These are phyloP conservation scores for Leccinum rimulosum DNA, from an alignment of 768 basidiomycete genomes.

Conservation along the genomic window DNA sequence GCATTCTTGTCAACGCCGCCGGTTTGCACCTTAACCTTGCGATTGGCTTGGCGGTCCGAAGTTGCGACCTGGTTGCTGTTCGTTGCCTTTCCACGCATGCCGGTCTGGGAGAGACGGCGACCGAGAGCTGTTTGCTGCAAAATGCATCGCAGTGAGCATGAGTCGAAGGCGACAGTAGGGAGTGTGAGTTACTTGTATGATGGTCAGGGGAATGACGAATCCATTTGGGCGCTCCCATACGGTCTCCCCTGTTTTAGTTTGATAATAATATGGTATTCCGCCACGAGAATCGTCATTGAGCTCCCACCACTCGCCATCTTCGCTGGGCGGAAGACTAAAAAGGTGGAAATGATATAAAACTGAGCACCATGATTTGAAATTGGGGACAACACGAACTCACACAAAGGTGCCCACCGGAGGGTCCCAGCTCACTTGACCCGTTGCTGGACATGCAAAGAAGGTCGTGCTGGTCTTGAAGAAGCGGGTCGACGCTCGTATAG, in stretches of 20 bases:
- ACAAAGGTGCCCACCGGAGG: slow-evolving; percentile 88
- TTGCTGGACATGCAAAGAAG: slow-evolving; percentile 92
- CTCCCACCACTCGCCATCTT: slow-evolving; percentile 96
- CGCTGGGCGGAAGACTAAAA: slow-evolving; percentile 72
- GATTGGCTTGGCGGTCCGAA: slow-evolving; percentile 33
- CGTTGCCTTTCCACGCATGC: slow-evolving; percentile 29
- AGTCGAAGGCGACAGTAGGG: background rate
- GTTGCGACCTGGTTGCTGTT: slow-evolving; percentile 12
- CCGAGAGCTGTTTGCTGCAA: slow-evolving; percentile 68
- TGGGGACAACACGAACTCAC: slow-evolving; percentile 42
- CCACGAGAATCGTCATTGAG: slow-evolving; percentile 79
- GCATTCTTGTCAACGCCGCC: slow-evolving; percentile 33
- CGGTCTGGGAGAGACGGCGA: slow-evolving; percentile 62
- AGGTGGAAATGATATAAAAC: background rate
- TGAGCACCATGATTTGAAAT: slow-evolving; percentile 20
- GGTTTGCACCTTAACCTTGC: slow-evolving; percentile 38
- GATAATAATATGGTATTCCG: slow-evolving; percentile 90
- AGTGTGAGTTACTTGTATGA: slow-evolving; percentile 67
- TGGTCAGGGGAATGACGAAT: slow-evolving; percentile 88
- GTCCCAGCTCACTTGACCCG: slow-evolving; percentile 92
- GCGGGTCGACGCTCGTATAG: slow-evolving; percentile 4
- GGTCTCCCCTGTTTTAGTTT: slow-evolving; percentile 87
- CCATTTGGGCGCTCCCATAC: slow-evolving; percentile 89
- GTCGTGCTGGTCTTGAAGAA: slow-evolving; percentile 50
- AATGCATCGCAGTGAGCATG: slow-evolving; percentile 7